Evolutionary conservation across 1,284 basidiomycete genomes (phyloP).

Genomic region (Wolfiporia cocos): DNA sequence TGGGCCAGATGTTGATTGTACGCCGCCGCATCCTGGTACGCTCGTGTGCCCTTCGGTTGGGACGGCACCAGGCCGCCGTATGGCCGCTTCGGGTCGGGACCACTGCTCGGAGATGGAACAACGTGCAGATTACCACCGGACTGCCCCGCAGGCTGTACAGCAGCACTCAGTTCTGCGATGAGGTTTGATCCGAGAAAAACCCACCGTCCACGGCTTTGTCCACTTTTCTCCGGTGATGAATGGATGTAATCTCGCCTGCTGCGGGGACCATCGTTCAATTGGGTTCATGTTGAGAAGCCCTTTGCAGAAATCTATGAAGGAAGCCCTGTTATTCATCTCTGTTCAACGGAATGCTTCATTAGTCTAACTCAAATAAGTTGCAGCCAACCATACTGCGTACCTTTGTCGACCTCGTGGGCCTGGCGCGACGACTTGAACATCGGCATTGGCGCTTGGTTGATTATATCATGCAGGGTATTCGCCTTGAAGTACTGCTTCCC

Average conservation of each 20-base stretch:
- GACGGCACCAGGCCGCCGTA: conserved; percentile 90
- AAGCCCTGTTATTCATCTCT: conserved; percentile 92
- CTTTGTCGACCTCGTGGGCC: conserved; percentile 88
- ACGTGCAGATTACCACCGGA: conserved; percentile 18
- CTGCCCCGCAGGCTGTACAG: conserved; percentile 40
- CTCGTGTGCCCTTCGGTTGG: conserved; percentile 73
- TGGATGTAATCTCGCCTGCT: conserved; percentile 93
- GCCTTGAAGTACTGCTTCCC: conserved; percentile 99
- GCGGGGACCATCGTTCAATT: conserved; percentile 93
- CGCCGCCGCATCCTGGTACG: conserved; percentile 88
- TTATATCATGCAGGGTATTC: conserved; percentile 89
- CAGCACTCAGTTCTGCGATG: too few species aligned
- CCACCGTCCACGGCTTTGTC: conserved; percentile 80
- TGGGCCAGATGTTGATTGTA: conserved; percentile 94
- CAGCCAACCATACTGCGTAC: conserved; percentile 35
- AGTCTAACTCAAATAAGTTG: conserved; percentile 6
- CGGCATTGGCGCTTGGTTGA: conserved; percentile 92
- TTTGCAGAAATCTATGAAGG: conserved; percentile 97
- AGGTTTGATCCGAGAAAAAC: conserved; percentile 27
- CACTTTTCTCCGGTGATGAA: conserved; percentile 98
- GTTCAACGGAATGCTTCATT: conserved; percentile 10
- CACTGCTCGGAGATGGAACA: conserved; percentile 17
- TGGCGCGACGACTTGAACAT: conserved; percentile 71
- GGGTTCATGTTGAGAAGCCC: conserved; percentile 94
- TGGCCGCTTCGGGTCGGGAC: conserved; percentile 75